Base-by-base conservation (phyloP, 306 rosid species). In the Sesbania bispinosa region DNA sequence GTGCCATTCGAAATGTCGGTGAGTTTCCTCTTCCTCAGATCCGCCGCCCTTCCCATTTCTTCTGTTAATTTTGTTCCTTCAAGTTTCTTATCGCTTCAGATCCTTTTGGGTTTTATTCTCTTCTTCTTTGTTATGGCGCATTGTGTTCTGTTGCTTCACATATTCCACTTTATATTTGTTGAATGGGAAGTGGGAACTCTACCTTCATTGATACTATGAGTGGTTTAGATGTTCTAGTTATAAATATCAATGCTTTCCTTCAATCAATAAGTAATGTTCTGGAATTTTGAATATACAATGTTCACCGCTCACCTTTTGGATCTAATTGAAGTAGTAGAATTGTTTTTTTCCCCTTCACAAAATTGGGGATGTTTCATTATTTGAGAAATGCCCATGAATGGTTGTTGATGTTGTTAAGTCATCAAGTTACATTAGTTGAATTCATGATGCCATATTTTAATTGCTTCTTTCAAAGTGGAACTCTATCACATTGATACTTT, bases 1-100 rank as follows among this genome's bases (percentile, higher is more conserved):
- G 59, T 42, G 29, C 16, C 79, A n/a, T 53, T 39, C 36, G 10
- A 73, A 59, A 81, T 81, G 85, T 77, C 79, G 85, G 85, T 77
- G 70, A 72, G 82, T 73, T 58, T 47, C 54, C 59, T 66, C 66
- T 73, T 57, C 27, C 38, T 63, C 70, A 52, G 53, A 77, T 71
- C 82, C 21, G 5, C 33, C 41, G 10, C 10, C 15, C 4, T 61
- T 64, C 15, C 21, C 27, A 52, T 62, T 71, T 43, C 13, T 8
- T 19, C 24, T 46, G 20, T 64, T 41, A 3, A 54, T 23, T 46
- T 42, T 29, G 39, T 27, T 71, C 71, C 21, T 1, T 47, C 0
- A 57, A 67, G 5, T 14, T 38, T 19, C 53, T n/a, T 15, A 38
- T 62, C 57, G 13, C 23, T 69, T 62, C 67, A 53, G 77, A 75